These are phyloP conservation scores for Oxyria digyna DNA, from an alignment of 148 eudicot genomes.

Conservation along the genomic window DNA sequence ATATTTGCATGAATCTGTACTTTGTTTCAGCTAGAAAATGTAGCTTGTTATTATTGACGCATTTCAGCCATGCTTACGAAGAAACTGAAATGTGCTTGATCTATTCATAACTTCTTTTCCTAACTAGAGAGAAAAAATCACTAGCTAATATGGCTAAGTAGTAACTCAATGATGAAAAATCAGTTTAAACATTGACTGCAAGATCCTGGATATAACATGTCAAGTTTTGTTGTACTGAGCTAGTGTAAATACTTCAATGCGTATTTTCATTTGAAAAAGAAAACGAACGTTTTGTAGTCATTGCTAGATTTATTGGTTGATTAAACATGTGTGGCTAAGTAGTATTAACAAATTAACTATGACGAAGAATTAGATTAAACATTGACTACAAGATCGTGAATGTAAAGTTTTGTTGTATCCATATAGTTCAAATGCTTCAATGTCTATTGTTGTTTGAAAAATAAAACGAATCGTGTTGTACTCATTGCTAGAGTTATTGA, in stretches of 20 bases:
- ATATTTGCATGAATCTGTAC: background rate
- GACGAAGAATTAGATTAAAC: background rate
- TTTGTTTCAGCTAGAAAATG: background rate
- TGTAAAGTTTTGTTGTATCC: background rate
- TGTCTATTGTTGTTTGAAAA: background rate
- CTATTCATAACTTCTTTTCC: too few relatives aligned
- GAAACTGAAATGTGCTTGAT: background rate
- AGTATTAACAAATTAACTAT: background rate
- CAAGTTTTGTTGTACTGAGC: too few relatives aligned
- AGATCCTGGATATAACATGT: too few relatives aligned
- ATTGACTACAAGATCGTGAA: background rate
- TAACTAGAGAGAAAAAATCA: too few relatives aligned
- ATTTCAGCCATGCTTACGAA: background rate
- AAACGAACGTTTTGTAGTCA: too few relatives aligned
- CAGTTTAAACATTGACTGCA: too few relatives aligned
- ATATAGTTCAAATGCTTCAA: background rate
- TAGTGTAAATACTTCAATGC: too few relatives aligned
- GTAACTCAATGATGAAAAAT: too few relatives aligned
- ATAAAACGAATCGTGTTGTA: too few relatives aligned
- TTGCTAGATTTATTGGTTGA: too few relatives aligned
- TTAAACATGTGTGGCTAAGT: background rate
- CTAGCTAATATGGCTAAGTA: too few relatives aligned
- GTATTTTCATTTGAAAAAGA: too few relatives aligned
- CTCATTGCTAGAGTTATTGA: background rate
- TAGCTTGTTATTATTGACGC: background rate